A percentile compares a stretch with the other conserved stretches of the same genome.
phyloP scores from a whole-genome alignment of 129 eudicot genomes.

The Heracleum sosnowskyi region DNA sequence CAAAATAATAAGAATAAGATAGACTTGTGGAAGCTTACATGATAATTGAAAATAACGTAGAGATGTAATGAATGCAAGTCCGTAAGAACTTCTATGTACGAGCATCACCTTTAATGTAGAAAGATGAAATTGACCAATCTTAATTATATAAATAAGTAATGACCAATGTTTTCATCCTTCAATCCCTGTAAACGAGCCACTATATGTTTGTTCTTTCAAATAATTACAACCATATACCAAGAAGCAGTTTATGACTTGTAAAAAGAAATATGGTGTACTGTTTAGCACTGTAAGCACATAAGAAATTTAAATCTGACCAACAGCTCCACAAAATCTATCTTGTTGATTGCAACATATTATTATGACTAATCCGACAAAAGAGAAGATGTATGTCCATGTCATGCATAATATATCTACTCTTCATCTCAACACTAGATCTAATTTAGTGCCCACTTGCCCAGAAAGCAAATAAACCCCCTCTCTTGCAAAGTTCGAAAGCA shows the following conservation, averaged over 20 bases:
- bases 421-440: slow-evolving; percentile 2
- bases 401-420: neutral
- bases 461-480: neutral
- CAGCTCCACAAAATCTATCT: neutral
- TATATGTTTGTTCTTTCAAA: neutral
- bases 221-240: neutral
- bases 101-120: neutral
- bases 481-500: neutral
- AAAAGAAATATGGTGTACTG: neutral
- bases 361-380: slow-evolving; percentile 1
- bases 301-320: neutral
- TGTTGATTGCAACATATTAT: slow-evolving; percentile 9
- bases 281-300: neutral
- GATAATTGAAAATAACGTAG: too few species aligned
- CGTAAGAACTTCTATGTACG: too few species aligned
- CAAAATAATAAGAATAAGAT: too few species aligned
- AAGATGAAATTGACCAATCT: neutral
- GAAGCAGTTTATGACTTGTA: slow-evolving; percentile 1
- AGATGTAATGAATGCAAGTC: too few species aligned
- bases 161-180: neutral
- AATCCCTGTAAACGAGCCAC: neutral
- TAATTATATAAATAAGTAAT: neutral
- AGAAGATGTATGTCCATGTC: neutral
- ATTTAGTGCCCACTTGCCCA: neutral
- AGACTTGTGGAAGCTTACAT: too few species aligned